Conservation (phyloP, 352 stramenopile genomes). For the Phytophthora capsici region DNA sequence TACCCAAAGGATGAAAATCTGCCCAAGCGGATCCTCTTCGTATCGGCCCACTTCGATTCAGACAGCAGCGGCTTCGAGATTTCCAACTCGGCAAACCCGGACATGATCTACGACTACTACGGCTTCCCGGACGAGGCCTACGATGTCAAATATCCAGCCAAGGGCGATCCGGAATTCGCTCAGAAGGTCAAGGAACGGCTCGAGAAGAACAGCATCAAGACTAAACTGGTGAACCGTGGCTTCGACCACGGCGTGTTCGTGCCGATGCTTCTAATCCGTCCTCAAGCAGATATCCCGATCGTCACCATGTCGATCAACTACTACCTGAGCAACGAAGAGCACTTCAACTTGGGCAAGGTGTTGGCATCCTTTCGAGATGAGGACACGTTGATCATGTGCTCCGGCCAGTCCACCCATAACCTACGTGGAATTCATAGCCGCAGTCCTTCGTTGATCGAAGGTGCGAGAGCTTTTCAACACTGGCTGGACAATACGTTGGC, state of each 20-base stretch:
- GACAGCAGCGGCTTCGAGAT: constrained; percentile 45
- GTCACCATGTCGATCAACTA: constrained; percentile 76
- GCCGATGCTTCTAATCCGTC: constrained; percentile 87
- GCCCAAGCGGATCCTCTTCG: constrained; percentile 76
- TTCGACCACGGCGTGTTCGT: constrained; percentile 94
- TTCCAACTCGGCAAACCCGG: constrained; percentile 49
- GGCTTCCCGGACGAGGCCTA: constrained; percentile 89
- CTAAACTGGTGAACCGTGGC: constrained; percentile 56
- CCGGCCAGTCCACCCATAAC: constrained; percentile 54
- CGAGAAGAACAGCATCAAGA: constrained; percentile 43
- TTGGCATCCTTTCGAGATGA: constrained; percentile 60
- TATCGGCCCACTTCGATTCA: constrained; percentile 88
- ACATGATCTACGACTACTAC: constrained; percentile 92
- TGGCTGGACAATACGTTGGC: constrained; percentile 37
- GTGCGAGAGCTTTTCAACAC: constrained; percentile 37
- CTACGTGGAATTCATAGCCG: constrained; percentile 25
- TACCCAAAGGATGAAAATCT: constrained; percentile 42
- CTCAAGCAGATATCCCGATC: constrained; percentile 86
- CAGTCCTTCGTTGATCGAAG: constrained; percentile 20
- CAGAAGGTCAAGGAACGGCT: constrained; percentile 69
- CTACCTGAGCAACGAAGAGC: constrained; percentile 40
- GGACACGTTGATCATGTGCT: constrained; percentile 74
- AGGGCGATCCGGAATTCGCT: constrained; percentile 71
- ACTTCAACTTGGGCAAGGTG: constrained; percentile 63
- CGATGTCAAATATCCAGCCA: constrained; percentile 78